Conservation (phyloP, 495 filamentous ascomycete genomes). For the Friedmanniomyces simplex region DNA sequence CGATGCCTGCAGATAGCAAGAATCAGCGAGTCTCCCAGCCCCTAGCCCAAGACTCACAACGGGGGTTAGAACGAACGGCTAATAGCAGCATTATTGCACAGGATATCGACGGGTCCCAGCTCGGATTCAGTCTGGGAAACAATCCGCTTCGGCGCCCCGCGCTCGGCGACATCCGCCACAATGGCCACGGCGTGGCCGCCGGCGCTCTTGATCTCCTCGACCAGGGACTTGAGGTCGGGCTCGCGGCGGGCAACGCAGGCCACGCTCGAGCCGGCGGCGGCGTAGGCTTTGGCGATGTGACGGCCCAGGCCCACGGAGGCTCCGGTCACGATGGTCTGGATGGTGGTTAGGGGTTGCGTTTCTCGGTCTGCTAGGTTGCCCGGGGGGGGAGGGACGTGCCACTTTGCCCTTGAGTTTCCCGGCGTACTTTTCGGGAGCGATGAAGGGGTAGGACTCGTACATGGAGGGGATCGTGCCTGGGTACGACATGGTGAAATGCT, state of each 20-base stretch:
- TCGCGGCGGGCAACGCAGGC: slow-evolving; percentile 22
- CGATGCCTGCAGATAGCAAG: neutral
- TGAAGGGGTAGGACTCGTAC: slow-evolving; percentile 10
- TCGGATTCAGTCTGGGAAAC: slow-evolving; percentile 1
- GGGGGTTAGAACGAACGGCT: too few relatives aligned
- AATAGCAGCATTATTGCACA: slow-evolving; percentile 15
- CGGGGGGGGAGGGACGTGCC: neutral
- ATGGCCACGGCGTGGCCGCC: slow-evolving; percentile 10
- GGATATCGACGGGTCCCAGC: slow-evolving; percentile 14
- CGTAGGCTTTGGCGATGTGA: slow-evolving; percentile 23
- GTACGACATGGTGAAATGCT: neutral
- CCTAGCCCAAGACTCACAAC: too few relatives aligned
- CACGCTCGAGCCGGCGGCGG: slow-evolving; percentile 25
- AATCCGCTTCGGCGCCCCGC: slow-evolving; percentile 7
- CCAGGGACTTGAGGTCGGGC: slow-evolving; percentile 7
- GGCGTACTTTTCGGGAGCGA: slow-evolving; percentile 3
- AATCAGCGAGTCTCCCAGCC: too few relatives aligned
- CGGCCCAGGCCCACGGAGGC: slow-evolving; percentile 28
- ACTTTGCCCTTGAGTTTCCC: slow-evolving; percentile 13
- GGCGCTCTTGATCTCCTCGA: slow-evolving; percentile 8
- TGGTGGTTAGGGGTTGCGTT: too few relatives aligned
- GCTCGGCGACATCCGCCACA: slow-evolving; percentile 4
- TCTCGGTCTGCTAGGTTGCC: too few relatives aligned
- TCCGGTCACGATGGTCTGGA: too few relatives aligned
- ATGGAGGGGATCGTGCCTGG: neutral